Conservation (phyloP, 345 rosid species). For the Acer campestre region DNA sequence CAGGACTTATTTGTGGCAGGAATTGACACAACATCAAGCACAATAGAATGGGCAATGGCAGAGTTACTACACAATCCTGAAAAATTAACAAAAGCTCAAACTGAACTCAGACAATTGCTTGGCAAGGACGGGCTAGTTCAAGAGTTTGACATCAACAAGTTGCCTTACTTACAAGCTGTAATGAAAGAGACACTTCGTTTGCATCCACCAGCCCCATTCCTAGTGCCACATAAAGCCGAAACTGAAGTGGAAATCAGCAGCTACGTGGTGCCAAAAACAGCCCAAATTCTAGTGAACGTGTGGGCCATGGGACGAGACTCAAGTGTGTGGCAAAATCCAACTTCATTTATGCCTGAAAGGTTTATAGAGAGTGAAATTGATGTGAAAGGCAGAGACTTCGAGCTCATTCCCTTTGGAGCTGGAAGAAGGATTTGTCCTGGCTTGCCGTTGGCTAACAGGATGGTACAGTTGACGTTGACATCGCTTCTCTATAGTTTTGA, state of each 20-base stretch:
- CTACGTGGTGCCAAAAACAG: constrained; percentile 26
- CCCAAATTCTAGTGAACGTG: constrained; percentile 39
- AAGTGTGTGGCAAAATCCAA: constrained; percentile 32
- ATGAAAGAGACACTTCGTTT: no score
- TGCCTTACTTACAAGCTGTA: no score
- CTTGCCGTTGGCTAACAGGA: constrained; percentile 30
- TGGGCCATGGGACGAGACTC: constrained; percentile 48
- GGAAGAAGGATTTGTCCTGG: constrained; percentile 46
- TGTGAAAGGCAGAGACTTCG: background rate
- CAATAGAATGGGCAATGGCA: no score
- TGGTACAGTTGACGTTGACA: constrained; percentile 44
- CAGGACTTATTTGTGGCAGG: no score
- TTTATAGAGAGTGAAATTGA: background rate
- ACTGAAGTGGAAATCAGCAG: constrained; percentile 35
- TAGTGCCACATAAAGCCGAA: background rate
- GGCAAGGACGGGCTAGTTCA: no score
- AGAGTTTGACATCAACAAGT: no score
- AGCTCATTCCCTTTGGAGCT: constrained; percentile 11
- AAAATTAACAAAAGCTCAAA: no score
- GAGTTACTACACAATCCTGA: no score
- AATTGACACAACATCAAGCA: no score
- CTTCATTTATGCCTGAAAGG: constrained; percentile 38
- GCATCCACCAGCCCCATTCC: no score
- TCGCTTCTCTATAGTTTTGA: constrained; percentile 31
- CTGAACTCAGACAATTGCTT: no score